Evolutionary conservation across 305 asterid species (phyloP), one percentile per base, ranked within the genome.

Genomic region (Striga hermonthica): DNA sequence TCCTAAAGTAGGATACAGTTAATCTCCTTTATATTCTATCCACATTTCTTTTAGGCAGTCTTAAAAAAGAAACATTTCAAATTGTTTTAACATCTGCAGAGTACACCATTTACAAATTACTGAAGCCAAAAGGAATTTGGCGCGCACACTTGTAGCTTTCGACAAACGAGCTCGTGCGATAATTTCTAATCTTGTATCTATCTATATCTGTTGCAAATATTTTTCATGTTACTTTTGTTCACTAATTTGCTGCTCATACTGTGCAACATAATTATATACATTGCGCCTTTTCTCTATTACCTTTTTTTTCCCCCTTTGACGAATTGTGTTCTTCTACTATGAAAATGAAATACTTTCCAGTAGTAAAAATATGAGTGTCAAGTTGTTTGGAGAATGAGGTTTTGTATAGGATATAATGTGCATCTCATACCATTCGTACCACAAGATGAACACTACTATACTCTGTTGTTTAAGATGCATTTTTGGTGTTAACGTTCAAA

Each of bases 381-480:
- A 63, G 60, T 63, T 70, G 62, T 55, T 40, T 14, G 53, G 44
- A 66, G 50, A 66, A 35, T 39, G 40, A 56, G 57, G 40, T 22
- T 11, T 45, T 44, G 44, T 56, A 31, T 34, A 34, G 43, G 40
- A 6, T 38, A 13, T 13, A n/a, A 68, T 7, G 60, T 49, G 56
- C 8, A 54, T 34, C 63, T 63, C 75, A 36, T 50, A 22, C 31
- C 13, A 16, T 60, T 60, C 38, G 59, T 14, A 53, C 55, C 37
- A 54, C 3, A 39, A 11, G n/a, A 15, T 57, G 69, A 60, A 41
- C 55, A 13, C 58, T 15, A 31, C 16, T 11, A 22, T 5, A 38
- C 57, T 13, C 13, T 50, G 36, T 69, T 9, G 44, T 43, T 62
- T 10, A 38, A 15, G 50, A 54, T 47, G 31, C 15, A 10, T 65